Evolutionary conservation across 495 filamentous ascomycete genomes (phyloP).

Genomic region (Hypomontagnella monticulosa): DNA sequence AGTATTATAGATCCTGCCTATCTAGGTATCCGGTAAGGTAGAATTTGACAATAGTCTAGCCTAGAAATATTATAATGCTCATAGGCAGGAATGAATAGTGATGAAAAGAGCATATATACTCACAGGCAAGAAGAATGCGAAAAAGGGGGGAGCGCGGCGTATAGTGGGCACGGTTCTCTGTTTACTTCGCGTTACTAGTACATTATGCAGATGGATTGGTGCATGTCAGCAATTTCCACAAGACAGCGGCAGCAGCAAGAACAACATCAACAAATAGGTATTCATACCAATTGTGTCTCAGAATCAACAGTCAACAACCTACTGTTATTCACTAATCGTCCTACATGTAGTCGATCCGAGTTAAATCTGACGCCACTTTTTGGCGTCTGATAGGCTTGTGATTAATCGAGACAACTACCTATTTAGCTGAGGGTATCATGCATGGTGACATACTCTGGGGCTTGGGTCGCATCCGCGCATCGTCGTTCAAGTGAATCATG

Average conservation of each 20-base stretch:
- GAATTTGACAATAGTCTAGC: too few relatives aligned
- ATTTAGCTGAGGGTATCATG: constrained; percentile 19
- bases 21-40: background rate
- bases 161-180: constrained; percentile 13
- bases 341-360: constrained; percentile 6
- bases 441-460: constrained; percentile 30
- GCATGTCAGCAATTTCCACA: constrained; percentile 13
- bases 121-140: background rate
- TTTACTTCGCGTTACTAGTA: constrained; percentile 22
- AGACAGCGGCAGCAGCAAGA: background rate
- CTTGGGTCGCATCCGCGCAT: constrained; percentile 10
- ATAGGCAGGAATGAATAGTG: background rate
- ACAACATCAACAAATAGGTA: background rate
- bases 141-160: too few relatives aligned
- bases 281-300: constrained; percentile 7
- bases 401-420: constrained; percentile 21
- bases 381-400: constrained; percentile 8
- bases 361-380: constrained; percentile 24
- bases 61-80: background rate
- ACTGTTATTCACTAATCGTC: constrained; percentile 4
- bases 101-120: constrained; percentile 19
- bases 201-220: constrained; percentile 19
- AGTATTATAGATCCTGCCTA: constrained; percentile 1
- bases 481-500: constrained; percentile 10
- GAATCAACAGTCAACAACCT: constrained; percentile 19